Evolutionary conservation across 768 basidiomycete genomes (phyloP).

Genomic region (Gymnopilus junonius): DNA sequence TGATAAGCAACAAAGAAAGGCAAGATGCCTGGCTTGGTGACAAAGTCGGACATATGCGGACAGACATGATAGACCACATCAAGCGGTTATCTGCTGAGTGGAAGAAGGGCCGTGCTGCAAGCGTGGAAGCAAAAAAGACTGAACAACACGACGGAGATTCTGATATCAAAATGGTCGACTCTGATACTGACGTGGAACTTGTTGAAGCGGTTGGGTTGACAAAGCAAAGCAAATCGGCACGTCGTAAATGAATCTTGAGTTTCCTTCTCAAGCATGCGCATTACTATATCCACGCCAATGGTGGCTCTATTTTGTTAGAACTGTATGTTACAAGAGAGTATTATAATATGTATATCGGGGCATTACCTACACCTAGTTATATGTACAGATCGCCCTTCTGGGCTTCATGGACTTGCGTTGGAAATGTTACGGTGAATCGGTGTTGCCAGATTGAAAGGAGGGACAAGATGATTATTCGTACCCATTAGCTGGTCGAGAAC

Average conservation of each 20-base stretch:
- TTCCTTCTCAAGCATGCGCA: background rate
- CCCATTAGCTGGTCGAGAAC: background rate
- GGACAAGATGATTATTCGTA: background rate
- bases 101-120: conserved; percentile 47
- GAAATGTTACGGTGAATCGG: background rate
- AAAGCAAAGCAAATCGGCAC: conserved; percentile 1
- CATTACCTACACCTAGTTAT: background rate
- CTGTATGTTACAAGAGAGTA: background rate
- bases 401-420: background rate
- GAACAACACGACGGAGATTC: conserved; percentile 32
- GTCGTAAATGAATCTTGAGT: background rate
- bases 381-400: background rate
- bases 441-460: background rate
- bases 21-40: conserved; percentile 56
- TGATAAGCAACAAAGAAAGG: conserved; percentile 40
- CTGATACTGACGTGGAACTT: conserved; percentile 50
- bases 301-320: background rate
- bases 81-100: conserved; percentile 54
- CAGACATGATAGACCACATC: conserved; percentile 47
- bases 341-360: conserved; percentile 2
- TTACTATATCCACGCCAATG: background rate
- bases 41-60: conserved; percentile 50
- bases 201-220: conserved; percentile 30
- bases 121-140: conserved; percentile 42
- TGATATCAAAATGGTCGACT: conserved; percentile 32